Conservation (phyloP, 2,329 filamentous ascomycete genomes). For the Fonsecaea erecta region DNA sequence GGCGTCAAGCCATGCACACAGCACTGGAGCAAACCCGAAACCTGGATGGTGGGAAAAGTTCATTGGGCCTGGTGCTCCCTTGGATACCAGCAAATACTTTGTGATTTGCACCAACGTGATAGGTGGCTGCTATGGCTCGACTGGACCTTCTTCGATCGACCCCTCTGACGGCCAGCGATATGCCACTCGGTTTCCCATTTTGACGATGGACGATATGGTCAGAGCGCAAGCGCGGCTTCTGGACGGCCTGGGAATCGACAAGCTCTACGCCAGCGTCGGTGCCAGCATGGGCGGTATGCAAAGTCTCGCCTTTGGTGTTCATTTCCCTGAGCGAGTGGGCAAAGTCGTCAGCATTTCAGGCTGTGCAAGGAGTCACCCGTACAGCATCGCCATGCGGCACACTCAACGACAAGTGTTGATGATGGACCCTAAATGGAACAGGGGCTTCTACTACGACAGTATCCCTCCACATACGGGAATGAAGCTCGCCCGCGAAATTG, state of each 20-base stretch:
- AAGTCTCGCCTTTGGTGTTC: slow-evolving; percentile 80
- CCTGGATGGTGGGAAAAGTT: slow-evolving; percentile 99
- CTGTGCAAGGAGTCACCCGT: slow-evolving; percentile 92
- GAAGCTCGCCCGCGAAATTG: slow-evolving; percentile 97
- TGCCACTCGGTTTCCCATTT: slow-evolving; percentile 90
- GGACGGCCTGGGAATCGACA: slow-evolving; percentile 74
- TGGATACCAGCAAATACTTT: slow-evolving; percentile 91
- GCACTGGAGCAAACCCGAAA: slow-evolving; percentile 81
- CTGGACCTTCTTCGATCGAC: slow-evolving; percentile 84
- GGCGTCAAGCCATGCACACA: slow-evolving; percentile 95
- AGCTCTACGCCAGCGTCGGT: slow-evolving; percentile 88
- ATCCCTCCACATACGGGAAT: slow-evolving; percentile 94
- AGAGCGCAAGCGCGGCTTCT: slow-evolving; percentile 89
- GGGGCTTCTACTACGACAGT: slow-evolving; percentile 85
- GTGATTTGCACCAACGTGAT: slow-evolving; percentile 96
- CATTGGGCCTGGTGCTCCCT: slow-evolving; percentile 80
- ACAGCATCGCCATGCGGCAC: slow-evolving; percentile 98
- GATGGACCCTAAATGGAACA: slow-evolving; percentile 98
- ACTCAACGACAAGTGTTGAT: slow-evolving; percentile 96
- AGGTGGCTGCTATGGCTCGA: slow-evolving; percentile 94
- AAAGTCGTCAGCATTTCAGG: slow-evolving; percentile 88
- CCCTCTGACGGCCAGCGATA: slow-evolving; percentile 86
- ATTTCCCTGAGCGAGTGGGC: slow-evolving; percentile 81
- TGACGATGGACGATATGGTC: slow-evolving; percentile 98
- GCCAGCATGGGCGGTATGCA: slow-evolving; percentile 99